These are phyloP conservation scores for Paraconiothyrium sp. DNA, from an alignment of 2,329 filamentous ascomycete genomes.

Conservation along the genomic window DNA sequence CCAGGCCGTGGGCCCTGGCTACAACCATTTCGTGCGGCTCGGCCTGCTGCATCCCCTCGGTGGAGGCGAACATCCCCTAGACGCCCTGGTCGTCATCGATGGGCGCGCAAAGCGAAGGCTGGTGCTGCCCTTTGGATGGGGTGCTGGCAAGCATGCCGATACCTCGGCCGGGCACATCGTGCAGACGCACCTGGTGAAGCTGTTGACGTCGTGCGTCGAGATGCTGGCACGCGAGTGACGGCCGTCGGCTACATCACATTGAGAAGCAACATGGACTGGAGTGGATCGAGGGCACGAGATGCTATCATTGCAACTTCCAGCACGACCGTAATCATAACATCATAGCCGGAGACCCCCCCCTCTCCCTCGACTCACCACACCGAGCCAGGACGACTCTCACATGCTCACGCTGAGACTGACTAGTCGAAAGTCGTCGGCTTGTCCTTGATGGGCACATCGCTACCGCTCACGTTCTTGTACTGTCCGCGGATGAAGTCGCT, in stretches of 20 bases:
- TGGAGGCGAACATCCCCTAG: constrained; percentile 54
- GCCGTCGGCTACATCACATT: constrained; percentile 32
- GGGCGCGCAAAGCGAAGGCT: constrained; percentile 47
- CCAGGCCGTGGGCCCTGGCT: constrained; percentile 41
- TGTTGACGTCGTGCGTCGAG: constrained; percentile 40
- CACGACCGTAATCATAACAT: constrained; percentile 10
- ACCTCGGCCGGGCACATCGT: constrained; percentile 44
- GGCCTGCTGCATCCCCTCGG: constrained; percentile 57
- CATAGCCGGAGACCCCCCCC: constrained; percentile 9
- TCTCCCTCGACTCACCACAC: neutral
- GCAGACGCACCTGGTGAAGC: constrained; percentile 37
- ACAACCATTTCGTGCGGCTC: constrained; percentile 51
- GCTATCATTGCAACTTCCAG: constrained; percentile 2
- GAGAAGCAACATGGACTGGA: neutral
- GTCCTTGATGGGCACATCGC: constrained; percentile 74
- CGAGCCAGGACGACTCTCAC: neutral
- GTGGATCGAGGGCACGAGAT: neutral
- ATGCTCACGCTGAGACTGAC: neutral
- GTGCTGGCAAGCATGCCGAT: constrained; percentile 48
- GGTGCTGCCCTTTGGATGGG: constrained; percentile 58
- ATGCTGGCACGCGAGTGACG: constrained; percentile 32
- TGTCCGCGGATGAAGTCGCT: constrained; percentile 74
- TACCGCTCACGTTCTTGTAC: constrained; percentile 76
- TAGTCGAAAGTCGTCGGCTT: constrained; percentile 61
- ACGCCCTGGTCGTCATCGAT: constrained; percentile 57